phyloP scores from a whole-genome alignment of 306 rosid species.

The Lupinus albus region DNA sequence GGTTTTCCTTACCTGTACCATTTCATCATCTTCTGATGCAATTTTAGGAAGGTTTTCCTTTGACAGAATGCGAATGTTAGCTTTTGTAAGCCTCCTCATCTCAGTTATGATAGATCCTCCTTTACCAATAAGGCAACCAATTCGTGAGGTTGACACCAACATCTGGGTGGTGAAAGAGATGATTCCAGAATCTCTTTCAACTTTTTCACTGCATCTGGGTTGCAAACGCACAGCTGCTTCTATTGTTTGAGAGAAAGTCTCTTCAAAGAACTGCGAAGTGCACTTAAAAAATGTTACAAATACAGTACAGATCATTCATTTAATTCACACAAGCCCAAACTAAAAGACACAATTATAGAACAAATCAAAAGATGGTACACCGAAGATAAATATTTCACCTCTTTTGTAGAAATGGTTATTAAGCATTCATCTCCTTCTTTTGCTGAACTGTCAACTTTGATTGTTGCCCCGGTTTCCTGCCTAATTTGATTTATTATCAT shows the following conservation, averaged over 20 bases:
- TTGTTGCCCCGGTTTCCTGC: conserved; percentile 89
- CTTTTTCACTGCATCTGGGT: conserved; percentile 92
- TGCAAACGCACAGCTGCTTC: conserved; percentile 97
- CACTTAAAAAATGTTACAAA: too few species aligned
- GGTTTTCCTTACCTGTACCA: conserved; percentile 80
- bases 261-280: conserved; percentile 76
- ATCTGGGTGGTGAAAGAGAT: conserved; percentile 90
- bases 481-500: conserved; percentile 86
- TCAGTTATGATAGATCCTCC: conserved; percentile 96
- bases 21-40: conserved; percentile 93
- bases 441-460: conserved; percentile 92
- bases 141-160: conserved; percentile 85
- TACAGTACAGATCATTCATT: conserved; percentile 11
- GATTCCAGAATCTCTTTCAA: conserved; percentile 96
- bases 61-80: conserved; percentile 84
- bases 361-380: conserved; percentile 15
- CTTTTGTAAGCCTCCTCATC: conserved; percentile 90
- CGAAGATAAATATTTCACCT: conserved; percentile 54
- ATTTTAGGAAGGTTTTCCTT: conserved; percentile 91
- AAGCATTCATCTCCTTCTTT: conserved; percentile 85
- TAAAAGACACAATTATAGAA: background rate
- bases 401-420: conserved; percentile 79
- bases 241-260: conserved; percentile 70
- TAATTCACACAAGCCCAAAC: background rate
- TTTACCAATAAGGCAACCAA: conserved; percentile 99